Conservation (phyloP, 441 rosid genomes). For the Syzygium syzygioides region DNA sequence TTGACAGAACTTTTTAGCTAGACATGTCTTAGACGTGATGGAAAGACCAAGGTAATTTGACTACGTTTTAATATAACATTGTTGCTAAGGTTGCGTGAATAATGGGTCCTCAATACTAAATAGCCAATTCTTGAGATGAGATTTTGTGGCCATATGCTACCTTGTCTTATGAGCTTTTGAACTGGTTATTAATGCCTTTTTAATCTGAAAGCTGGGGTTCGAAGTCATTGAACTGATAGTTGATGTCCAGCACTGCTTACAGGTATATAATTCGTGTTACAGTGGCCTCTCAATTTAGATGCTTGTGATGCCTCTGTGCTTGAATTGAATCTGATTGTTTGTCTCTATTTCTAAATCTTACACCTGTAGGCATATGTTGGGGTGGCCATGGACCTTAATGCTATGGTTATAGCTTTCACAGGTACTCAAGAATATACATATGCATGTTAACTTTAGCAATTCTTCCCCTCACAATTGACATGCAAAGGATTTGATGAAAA, state of each 20-base stretch:
- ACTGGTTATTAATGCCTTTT: neutral
- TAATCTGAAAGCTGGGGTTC: neutral
- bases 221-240: conserved; percentile 1
- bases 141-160: neutral
- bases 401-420: conserved; percentile 74
- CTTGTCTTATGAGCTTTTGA: too few species aligned
- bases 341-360: conserved; percentile 1
- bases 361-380: conserved; percentile 67
- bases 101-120: neutral
- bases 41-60: neutral
- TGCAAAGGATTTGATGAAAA: neutral
- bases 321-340: neutral
- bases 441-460: neutral
- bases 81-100: neutral
- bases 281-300: neutral
- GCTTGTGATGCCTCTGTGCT: neutral
- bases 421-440: conserved; percentile 88
- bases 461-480: neutral
- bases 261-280: neutral
- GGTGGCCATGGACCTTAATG: conserved; percentile 76
- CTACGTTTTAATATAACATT: neutral
- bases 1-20: conserved; percentile 1
- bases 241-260: conserved; percentile 3
- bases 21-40: conserved; percentile 3
- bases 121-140: neutral